Evolutionary conservation across 2,329 filamentous ascomycete genomes (phyloP).

Genomic region (Talaromyces sp.): DNA sequence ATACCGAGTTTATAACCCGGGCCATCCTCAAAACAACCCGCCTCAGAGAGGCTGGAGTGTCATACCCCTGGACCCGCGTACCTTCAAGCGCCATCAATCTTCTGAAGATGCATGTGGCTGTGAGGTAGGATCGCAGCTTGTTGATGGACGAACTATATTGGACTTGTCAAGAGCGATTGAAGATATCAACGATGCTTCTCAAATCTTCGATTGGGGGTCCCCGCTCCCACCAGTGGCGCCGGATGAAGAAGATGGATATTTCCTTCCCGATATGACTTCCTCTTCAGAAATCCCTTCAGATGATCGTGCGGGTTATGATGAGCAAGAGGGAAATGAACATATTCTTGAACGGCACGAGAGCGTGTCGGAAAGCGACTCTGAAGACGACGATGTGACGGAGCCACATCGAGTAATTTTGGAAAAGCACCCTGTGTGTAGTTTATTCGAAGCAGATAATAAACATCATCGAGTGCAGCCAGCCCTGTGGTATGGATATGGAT

Average conservation of each 20-base stretch:
- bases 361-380: background rate
- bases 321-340: background rate
- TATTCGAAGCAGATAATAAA: conserved; percentile 21
- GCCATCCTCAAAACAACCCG: conserved; percentile 24
- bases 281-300: conserved; percentile 26
- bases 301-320: background rate
- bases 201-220: conserved; percentile 16
- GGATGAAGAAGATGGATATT: background rate
- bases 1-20: conserved; percentile 29
- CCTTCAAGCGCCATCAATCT: conserved; percentile 39
- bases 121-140: conserved; percentile 21
- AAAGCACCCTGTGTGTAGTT: conserved; percentile 5
- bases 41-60: conserved; percentile 48
- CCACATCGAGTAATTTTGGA: background rate
- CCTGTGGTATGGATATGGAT: conserved; percentile 12
- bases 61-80: conserved; percentile 48
- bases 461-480: conserved; percentile 6
- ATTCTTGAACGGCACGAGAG: background rate
- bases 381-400: background rate
- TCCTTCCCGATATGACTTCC: conserved; percentile 30
- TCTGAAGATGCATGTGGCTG: conserved; percentile 47
- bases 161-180: conserved; percentile 34
- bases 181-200: conserved; percentile 32
- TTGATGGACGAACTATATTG: conserved; percentile 26
- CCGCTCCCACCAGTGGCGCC: background rate